phyloP scores from a whole-genome alignment of 2,329 filamentous ascomycete genomes.

The Phaeosphaeria sp. region DNA sequence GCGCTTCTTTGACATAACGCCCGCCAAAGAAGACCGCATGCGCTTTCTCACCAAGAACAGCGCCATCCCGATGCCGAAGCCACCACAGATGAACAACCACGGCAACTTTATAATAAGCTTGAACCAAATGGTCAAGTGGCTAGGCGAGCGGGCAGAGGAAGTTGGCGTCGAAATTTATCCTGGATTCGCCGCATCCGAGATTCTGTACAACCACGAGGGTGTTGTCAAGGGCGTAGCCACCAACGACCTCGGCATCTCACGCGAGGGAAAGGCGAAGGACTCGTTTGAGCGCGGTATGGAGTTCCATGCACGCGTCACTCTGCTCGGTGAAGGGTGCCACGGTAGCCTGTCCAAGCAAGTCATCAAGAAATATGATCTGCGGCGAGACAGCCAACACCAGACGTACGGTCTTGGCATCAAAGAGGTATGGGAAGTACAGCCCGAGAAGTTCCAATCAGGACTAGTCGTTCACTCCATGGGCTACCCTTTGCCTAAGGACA shows the following conservation, averaged over 20 bases:
- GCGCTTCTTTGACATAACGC: constrained; percentile 86
- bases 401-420: constrained; percentile 95
- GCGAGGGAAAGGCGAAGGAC: constrained; percentile 85
- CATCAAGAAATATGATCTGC: constrained; percentile 89
- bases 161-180: constrained; percentile 95
- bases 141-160: constrained; percentile 96
- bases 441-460: constrained; percentile 89
- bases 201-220: constrained; percentile 85
- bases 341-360: constrained; percentile 95
- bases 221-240: constrained; percentile 94
- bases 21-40: constrained; percentile 86
- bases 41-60: constrained; percentile 85
- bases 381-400: constrained; percentile 88
- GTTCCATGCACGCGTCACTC: constrained; percentile 89
- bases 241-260: constrained; percentile 86
- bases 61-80: constrained; percentile 81
- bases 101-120: constrained; percentile 97
- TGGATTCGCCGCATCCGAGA: constrained; percentile 92
- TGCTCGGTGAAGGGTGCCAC: constrained; percentile 95
- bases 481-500: constrained; percentile 85
- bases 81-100: constrained; percentile 97
- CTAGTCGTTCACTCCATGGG: constrained; percentile 90
- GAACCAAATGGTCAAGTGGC: constrained; percentile 94
- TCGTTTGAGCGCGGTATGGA: constrained; percentile 97
- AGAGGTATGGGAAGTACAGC: constrained; percentile 95